phyloP scores from a whole-genome alignment of 306 rosid species.

The Amphicarpaea edgeworthii region DNA sequence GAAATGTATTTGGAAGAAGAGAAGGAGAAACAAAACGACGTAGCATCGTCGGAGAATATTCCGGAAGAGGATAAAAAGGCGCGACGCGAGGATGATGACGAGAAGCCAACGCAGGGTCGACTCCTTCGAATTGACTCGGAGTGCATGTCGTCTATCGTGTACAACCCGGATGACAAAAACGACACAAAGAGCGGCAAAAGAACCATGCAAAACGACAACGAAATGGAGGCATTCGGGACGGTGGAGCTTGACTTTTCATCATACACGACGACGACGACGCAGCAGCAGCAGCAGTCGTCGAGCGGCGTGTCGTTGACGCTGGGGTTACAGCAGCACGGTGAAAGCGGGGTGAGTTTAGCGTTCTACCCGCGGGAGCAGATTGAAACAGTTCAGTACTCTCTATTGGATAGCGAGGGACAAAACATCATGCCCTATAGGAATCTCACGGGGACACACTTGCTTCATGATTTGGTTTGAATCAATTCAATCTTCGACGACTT shows the following conservation, averaged over 20 bases:
- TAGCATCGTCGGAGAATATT: conserved; percentile 53
- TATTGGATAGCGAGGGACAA: conserved; percentile 72
- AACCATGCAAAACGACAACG: conserved; percentile 39
- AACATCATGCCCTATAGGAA: conserved; percentile 81
- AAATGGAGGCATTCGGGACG: conserved; percentile 46
- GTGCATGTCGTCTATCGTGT: conserved; percentile 57
- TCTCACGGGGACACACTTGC: conserved; percentile 83
- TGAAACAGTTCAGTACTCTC: conserved; percentile 76
- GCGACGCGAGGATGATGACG: neutral
- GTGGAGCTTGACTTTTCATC: conserved; percentile 79
- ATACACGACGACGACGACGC: too few relatives aligned
- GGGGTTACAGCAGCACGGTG: conserved; percentile 85
- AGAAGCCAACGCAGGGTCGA: conserved; percentile 46
- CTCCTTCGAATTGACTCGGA: conserved; percentile 65
- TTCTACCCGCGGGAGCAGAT: conserved; percentile 70
- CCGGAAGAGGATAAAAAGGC: conserved; percentile 30
- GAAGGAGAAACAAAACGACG: conserved; percentile 53
- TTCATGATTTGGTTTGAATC: conserved; percentile 80
- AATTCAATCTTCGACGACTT: too few relatives aligned
- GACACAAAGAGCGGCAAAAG: conserved; percentile 42
- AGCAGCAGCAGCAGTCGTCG: too few relatives aligned
- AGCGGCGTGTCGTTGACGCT: conserved; percentile 82
- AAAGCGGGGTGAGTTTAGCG: conserved; percentile 62
- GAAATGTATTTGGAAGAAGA: conserved; percentile 90
- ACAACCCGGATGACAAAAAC: conserved; percentile 47